phyloP scores from a whole-genome alignment of 169 alveolate species.

The Cyclospora cayetanensis region DNA sequence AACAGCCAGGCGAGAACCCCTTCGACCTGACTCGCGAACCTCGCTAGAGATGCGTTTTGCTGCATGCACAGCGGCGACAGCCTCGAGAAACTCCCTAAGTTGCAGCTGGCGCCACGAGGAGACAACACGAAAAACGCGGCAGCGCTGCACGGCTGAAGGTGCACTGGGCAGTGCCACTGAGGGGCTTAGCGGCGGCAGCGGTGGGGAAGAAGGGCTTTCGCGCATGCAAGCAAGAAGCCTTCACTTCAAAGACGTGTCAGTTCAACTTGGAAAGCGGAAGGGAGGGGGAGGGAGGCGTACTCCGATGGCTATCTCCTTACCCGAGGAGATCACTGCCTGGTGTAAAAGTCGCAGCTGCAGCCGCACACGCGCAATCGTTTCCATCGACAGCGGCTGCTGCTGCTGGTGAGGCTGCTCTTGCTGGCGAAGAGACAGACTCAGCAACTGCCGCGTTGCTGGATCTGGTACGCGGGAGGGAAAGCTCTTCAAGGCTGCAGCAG shows the following conservation, averaged over 20 bases:
- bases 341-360: conserved; percentile 56
- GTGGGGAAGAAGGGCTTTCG: too few relatives aligned
- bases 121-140: too few relatives aligned
- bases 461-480: background rate
- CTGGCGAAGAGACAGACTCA: background rate
- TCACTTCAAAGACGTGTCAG: too few relatives aligned
- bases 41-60: conserved; percentile 36
- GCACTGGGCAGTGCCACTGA: too few relatives aligned
- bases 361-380: conserved; percentile 35
- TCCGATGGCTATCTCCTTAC: too few relatives aligned
- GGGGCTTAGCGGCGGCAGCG: too few relatives aligned
- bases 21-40: background rate
- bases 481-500: conserved; percentile 45
- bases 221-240: too few relatives aligned
- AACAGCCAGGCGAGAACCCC: conserved; percentile 47
- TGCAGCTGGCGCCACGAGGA: too few relatives aligned
- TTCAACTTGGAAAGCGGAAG: too few relatives aligned
- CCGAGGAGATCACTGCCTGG: background rate
- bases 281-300: too few relatives aligned
- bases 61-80: conserved; percentile 35
- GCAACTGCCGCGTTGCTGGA: conserved; percentile 37
- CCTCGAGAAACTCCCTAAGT: too few relatives aligned
- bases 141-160: too few relatives aligned
- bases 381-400: conserved; percentile 6
- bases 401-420: conserved; percentile 53